These are phyloP conservation scores for Ceratobasidium sp. DNA, from an alignment of 1,284 basidiomycete genomes.

Conservation along the genomic window DNA sequence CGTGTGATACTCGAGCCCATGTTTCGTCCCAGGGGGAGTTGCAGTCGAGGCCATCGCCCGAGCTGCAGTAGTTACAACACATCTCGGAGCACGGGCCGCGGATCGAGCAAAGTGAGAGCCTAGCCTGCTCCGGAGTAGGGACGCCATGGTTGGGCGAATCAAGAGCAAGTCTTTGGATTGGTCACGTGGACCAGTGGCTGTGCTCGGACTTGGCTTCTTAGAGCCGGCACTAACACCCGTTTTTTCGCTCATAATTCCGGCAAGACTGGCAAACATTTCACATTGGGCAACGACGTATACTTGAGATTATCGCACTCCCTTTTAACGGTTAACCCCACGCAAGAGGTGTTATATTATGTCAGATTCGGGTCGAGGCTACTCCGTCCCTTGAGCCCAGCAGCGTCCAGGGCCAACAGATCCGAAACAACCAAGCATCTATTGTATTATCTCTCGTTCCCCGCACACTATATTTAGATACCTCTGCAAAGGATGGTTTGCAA, in stretches of 20 bases:
- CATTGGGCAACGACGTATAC: too few relatives aligned
- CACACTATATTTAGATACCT: neutral
- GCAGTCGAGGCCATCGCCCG: slow-evolving; percentile 33
- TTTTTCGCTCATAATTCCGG: neutral
- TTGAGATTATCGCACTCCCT: too few relatives aligned
- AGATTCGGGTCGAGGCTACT: too few relatives aligned
- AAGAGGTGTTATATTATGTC: too few relatives aligned
- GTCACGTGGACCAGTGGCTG: slow-evolving; percentile 36
- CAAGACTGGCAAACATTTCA: too few relatives aligned
- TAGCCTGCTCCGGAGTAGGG: slow-evolving; percentile 33
- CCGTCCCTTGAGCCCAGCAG: too few relatives aligned
- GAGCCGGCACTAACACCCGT: neutral
- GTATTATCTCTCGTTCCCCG: too few relatives aligned
- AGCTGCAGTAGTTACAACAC: neutral
- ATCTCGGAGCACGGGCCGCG: slow-evolving; percentile 14
- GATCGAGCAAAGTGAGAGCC: slow-evolving; percentile 39
- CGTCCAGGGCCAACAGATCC: too few relatives aligned
- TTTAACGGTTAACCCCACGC: too few relatives aligned
- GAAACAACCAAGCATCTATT: too few relatives aligned
- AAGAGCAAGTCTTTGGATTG: slow-evolving; percentile 25
- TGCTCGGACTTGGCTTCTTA: neutral
- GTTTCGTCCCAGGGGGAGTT: slow-evolving; percentile 34
- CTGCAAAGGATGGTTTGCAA: neutral
- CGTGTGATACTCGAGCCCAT: slow-evolving; percentile 63
- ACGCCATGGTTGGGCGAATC: slow-evolving; percentile 45